These are phyloP conservation scores for Arxiozyma slooffiae DNA, from an alignment of 1,139 yeast genomes.

Conservation along the genomic window DNA sequence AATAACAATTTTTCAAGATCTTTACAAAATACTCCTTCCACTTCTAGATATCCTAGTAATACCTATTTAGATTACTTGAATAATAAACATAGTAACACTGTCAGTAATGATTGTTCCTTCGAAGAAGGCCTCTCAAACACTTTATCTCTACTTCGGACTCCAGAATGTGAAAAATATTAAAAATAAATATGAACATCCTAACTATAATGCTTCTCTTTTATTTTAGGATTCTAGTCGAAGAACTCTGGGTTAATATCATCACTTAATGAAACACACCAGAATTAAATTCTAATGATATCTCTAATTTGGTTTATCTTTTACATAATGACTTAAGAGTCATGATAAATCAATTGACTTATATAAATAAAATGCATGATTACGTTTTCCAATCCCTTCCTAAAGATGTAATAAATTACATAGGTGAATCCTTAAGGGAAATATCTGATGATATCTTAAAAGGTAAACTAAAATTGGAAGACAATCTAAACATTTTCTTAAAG, in stretches of 20 bases:
- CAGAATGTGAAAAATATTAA: slow-evolving; percentile 26
- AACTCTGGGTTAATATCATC: slow-evolving; percentile 40
- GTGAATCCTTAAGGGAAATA: slow-evolving; percentile 40
- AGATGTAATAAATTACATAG: slow-evolving; percentile 39
- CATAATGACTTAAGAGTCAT: slow-evolving; percentile 44
- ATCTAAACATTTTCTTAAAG: slow-evolving; percentile 32
- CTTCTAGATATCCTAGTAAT: neutral
- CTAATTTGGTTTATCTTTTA: slow-evolving; percentile 38
- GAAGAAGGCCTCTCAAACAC: slow-evolving; percentile 40
- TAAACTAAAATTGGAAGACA: slow-evolving; percentile 34
- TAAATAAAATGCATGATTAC: slow-evolving; percentile 45
- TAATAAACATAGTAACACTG: slow-evolving; percentile 16
- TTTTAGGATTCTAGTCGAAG: slow-evolving; percentile 41
- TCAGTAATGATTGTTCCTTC: slow-evolving; percentile 35
- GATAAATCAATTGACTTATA: slow-evolving; percentile 40
- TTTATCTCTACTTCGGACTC: slow-evolving; percentile 29
- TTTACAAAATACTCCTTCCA: neutral
- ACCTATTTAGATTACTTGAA: slow-evolving; percentile 1
- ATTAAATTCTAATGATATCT: slow-evolving; percentile 36
- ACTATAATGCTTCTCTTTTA: slow-evolving; percentile 25
- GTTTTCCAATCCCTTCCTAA: slow-evolving; percentile 44
- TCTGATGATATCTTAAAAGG: slow-evolving; percentile 39
- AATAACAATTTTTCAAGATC: neutral
- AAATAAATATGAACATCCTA: slow-evolving; percentile 22
- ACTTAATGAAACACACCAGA: slow-evolving; percentile 38